Evolutionary conservation across 176 grass and related monocot genomes (phyloP), one percentile per base, ranked within the genome.

Genomic region (Paspalum vaginatum): DNA sequence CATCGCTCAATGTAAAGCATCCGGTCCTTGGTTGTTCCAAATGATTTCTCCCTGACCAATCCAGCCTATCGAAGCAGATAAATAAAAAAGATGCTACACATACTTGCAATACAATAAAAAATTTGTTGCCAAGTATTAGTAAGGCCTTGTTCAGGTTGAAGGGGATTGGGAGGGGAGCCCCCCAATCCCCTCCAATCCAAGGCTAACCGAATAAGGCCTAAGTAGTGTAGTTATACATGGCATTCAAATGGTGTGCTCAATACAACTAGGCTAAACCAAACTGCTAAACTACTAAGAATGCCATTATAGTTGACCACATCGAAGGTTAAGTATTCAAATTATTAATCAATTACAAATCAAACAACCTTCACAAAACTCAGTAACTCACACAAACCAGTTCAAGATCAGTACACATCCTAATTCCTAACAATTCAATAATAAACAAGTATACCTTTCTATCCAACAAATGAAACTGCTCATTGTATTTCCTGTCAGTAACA

Each of bases 1-100:
- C 95, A 92, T 9, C 87, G 64, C 55, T 98, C 95, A 17, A 98
- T 98, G 76, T 91, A 95, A 59, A 98, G 80, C 95, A 98, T 93
- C 49, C 81, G 77, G 58, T 98, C 88, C 65, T 93, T 94, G 18
- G 90, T 98, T 54, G 95, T 98, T 76, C 92, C 92, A 53, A 98
- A 98, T 66, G 89, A 92, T 43, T 88, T 93, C 74, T 87, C 95
- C 86, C 90, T 91, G 44, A 98, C 95, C 56, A 98, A 72, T 76
- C 95, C 95, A 92, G 92, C 92, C 95, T 98, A 76, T 56, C 44
- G 5, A 78, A 83, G 38, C 32, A 90, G 37, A 59, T 11, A 8
- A 87, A 68, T 12, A 0, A 85, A 55, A 68, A 16, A 53, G 38
- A 61, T 42, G 49, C 20, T 41, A 49, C n/a, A 44, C 17, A 7